Base-by-base conservation (phyloP, 2,329 filamentous ascomycete genomes). In the Akanthomyces dipterigenus region DNA sequence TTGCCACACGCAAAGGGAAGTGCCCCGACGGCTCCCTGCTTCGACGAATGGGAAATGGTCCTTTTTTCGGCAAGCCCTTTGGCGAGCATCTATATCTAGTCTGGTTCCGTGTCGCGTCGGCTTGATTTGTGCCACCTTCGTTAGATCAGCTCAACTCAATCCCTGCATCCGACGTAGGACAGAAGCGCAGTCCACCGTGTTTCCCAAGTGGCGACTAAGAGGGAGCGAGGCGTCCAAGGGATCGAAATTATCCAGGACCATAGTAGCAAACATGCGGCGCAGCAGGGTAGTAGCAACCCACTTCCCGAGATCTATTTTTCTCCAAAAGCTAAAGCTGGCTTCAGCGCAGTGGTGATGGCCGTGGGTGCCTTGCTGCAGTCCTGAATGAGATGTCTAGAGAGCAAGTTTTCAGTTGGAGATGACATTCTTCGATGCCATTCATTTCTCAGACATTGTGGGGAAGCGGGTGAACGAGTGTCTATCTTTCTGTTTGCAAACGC, bases 401-500 rank as follows among this genome's bases (percentile, higher is more conserved):
- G 7, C 11, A 9, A 11, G 4, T 34, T 34, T 34, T 34, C 4
- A 34, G 4, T 34, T 7, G 31, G 11, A n/a, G n/a, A 34, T 34
- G 7, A 34, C 11, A 34, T 9, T 9, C 8, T 5, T 34, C 6
- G 11, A 9, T 9, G 28, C 8, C 31, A 34, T 5, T 34, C 7
- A 11, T 34, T 34, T 26, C 22, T 46, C 43, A 46, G 43, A 38
- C 9, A 38, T 16, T 38, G 3, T 12, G 22, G 5, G 16, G 5
- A 20, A 18, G 31, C 31, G 31, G 49, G 31, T 38, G 31, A 53
- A 24, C 1, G 18, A 38, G 49, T 28, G 31, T 28, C 55, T 43
- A 57, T 48, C 42, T 38, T 57, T 57, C 28, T 60, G 56, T 60
- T 60, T 60, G 56, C 56, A 43, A 45, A 45, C 36, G 48, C 26